These are phyloP conservation scores for Peronosclerospora sorghi DNA, from an alignment of 352 stramenopile genomes.

Conservation along the genomic window DNA sequence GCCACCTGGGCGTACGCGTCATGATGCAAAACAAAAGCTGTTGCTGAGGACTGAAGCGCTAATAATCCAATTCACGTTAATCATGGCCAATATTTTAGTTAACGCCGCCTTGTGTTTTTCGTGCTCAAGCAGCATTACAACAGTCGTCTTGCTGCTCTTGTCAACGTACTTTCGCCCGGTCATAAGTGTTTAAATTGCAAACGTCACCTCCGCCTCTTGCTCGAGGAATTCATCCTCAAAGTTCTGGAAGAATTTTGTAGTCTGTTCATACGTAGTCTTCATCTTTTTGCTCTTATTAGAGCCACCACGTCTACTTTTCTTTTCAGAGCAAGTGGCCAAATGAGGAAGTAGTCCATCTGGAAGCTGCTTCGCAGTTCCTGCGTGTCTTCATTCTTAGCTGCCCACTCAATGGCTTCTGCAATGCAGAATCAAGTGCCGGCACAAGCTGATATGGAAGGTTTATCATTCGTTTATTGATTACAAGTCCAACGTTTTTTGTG, in stretches of 20 bases:
- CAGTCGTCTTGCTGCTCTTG: no score
- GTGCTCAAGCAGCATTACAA: no score
- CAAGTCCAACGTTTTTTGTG: no score
- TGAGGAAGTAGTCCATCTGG: slow-evolving; percentile 75
- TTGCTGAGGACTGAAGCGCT: no score
- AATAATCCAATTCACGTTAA: slow-evolving; percentile 81
- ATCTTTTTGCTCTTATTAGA: slow-evolving; percentile 60
- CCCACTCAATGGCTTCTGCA: slow-evolving; percentile 78
- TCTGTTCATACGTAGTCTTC: slow-evolving; percentile 62
- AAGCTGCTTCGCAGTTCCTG: slow-evolving; percentile 49
- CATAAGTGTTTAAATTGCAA: slow-evolving; percentile 61
- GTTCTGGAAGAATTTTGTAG: no score
- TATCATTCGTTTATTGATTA: no score
- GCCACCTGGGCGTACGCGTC: no score
- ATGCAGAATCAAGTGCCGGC: slow-evolving; percentile 58
- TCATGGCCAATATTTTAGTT: slow-evolving; percentile 63
- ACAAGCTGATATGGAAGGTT: slow-evolving; percentile 64
- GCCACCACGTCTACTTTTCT: slow-evolving; percentile 26
- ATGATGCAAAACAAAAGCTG: no score
- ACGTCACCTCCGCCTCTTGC: no score
- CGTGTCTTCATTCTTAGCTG: no score
- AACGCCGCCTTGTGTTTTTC: slow-evolving; percentile 55
- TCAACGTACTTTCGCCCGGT: slow-evolving; percentile 46
- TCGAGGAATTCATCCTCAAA: no score
- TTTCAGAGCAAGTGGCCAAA: slow-evolving; percentile 51